Conservation (phyloP, 2,329 filamentous ascomycete species). For the Epichloe amarillans region DNA sequence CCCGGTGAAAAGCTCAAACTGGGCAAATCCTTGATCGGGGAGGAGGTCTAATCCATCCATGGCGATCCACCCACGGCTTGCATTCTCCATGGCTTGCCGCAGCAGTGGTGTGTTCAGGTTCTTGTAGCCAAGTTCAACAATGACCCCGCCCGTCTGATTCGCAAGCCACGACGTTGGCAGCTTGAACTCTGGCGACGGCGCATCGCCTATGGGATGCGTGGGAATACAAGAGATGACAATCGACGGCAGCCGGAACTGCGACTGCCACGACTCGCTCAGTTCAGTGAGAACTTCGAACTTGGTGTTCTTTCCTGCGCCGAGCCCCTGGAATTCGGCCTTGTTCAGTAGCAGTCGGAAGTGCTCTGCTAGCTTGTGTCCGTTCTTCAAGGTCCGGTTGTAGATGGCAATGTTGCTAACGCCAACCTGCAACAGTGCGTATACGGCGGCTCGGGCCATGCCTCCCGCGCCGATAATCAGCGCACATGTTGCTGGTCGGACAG, state of each 20-base stretch:
- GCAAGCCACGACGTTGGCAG: constrained; percentile 57
- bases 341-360: constrained; percentile 52
- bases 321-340: constrained; percentile 27
- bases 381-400: constrained; percentile 55
- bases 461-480: constrained; percentile 52
- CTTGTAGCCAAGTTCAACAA: constrained; percentile 64
- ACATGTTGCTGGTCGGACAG: constrained; percentile 39
- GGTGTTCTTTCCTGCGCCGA: constrained; percentile 30
- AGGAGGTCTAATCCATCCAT: constrained; percentile 65
- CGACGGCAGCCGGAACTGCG: constrained; percentile 48
- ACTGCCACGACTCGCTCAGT: constrained; percentile 50
- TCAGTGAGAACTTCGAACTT: constrained; percentile 45
- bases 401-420: constrained; percentile 66
- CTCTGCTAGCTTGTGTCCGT: constrained; percentile 51
- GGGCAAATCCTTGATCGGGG: constrained; percentile 67
- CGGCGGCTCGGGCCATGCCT: constrained; percentile 65
- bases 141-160: constrained; percentile 61
- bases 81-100: constrained; percentile 47
- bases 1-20: constrained; percentile 71
- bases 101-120: constrained; percentile 59
- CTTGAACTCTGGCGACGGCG: constrained; percentile 54
- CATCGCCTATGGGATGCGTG: constrained; percentile 50
- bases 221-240: constrained; percentile 69
- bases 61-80: constrained; percentile 55
- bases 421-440: constrained; percentile 66